Percentiles rank a stretch among this genome's conserved stretches.
phyloP scores from a whole-genome alignment of 257 asterid species.

The Nicotiana noctiflora region DNA sequence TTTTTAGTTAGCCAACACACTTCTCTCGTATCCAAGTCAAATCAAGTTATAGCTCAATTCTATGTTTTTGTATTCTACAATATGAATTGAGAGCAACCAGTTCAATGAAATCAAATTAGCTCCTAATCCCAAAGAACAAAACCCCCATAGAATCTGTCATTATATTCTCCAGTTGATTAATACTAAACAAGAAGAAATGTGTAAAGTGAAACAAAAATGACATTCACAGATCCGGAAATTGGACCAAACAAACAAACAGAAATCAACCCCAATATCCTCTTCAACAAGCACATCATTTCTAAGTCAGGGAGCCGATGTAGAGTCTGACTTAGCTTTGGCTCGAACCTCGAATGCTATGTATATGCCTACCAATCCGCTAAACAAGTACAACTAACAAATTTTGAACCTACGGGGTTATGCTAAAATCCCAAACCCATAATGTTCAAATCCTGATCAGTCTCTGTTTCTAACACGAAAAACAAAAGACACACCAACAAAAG shows the following conservation, averaged over 20 bases:
- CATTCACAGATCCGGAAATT: background rate
- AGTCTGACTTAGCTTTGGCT: too few species aligned
- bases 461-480: background rate
- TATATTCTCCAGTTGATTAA: background rate
- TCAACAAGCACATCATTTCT: background rate
- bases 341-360: too few species aligned
- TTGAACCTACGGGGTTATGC: too few species aligned
- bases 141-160: background rate
- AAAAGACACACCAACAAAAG: background rate
- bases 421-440: too few species aligned
- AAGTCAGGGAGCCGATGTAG: background rate
- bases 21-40: background rate
- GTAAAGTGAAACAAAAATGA: background rate
- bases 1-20: background rate
- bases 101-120: background rate
- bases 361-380: too few species aligned
- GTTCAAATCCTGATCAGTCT: too few species aligned
- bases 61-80: background rate
- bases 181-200: too few species aligned
- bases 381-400: too few species aligned
- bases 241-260: background rate
- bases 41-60: background rate
- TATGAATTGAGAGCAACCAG: background rate
- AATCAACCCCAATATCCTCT: background rate
- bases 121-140: background rate